These are phyloP conservation scores for Antitrichia curtipendula DNA, from an alignment of 225 moss, liverwort and hornwort genomes.

Conservation along the genomic window DNA sequence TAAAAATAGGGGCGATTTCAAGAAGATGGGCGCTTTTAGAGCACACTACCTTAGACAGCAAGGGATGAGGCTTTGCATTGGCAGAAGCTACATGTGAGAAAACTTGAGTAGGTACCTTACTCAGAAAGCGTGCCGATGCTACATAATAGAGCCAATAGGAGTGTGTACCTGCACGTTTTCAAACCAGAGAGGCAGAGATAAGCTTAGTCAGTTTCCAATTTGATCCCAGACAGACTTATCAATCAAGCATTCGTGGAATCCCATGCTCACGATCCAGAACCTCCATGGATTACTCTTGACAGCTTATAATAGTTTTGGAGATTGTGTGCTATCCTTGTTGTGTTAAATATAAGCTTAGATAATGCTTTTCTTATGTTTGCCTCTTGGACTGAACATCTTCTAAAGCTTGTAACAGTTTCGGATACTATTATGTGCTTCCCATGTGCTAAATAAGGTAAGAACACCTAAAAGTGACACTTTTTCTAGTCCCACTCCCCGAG, in stretches of 20 bases:
- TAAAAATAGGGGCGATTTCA: no score
- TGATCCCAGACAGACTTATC: neutral
- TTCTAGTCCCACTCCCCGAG: fast-evolving
- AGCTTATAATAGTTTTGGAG: neutral
- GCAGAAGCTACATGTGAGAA: neutral
- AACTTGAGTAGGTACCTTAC: neutral
- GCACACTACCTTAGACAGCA: fast-evolving
- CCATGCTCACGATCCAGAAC: neutral
- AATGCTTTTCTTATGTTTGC: neutral
- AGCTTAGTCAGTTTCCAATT: neutral
- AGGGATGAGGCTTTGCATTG: neutral
- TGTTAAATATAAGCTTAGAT: neutral
- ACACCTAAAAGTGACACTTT: neutral
- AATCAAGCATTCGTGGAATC: neutral
- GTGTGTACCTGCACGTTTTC: neutral
- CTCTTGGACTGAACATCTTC: neutral
- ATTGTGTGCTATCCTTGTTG: neutral
- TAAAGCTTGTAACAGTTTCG: neutral
- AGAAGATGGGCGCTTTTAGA: no score
- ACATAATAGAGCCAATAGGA: neutral
- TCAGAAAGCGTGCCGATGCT: neutral
- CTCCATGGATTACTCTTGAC: neutral
- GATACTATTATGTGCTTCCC: neutral
- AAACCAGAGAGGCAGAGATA: neutral
- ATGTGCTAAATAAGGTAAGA: neutral